A percentile compares a stretch with the other conserved stretches of the same genome.
Conservation (phyloP, 768 basidiomycete species). For the Collybia sordida region DNA sequence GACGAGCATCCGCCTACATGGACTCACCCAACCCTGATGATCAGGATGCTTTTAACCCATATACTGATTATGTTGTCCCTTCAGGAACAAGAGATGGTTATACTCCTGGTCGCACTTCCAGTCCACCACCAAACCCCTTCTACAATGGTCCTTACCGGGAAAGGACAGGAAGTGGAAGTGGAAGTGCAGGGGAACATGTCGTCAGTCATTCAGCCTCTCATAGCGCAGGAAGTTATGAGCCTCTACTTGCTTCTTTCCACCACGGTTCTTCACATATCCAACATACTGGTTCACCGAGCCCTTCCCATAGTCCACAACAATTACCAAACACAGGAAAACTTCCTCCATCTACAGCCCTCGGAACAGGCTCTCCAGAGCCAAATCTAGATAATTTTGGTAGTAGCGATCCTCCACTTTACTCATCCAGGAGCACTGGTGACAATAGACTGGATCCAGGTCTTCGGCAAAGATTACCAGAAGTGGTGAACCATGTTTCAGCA, state of each 20-base stretch:
- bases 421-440: slow-evolving; percentile 34
- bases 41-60: slow-evolving; percentile 48
- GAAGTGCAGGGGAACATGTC: slow-evolving; percentile 24
- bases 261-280: slow-evolving; percentile 22
- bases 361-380: slow-evolving; percentile 11
- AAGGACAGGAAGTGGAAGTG: slow-evolving; percentile 28
- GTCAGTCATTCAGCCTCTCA: slow-evolving; percentile 43
- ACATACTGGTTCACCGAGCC: slow-evolving; percentile 23
- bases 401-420: slow-evolving; percentile 31
- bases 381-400: slow-evolving; percentile 15
- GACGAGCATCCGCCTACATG: slow-evolving; percentile 35
- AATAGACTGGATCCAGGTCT: slow-evolving; percentile 46
- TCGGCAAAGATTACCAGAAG: slow-evolving; percentile 29
- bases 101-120: slow-evolving; percentile 43
- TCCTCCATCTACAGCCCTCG: slow-evolving; percentile 8
- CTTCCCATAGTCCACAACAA: slow-evolving; percentile 33
- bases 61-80: slow-evolving; percentile 42
- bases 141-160: slow-evolving; percentile 28
- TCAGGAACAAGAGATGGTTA: slow-evolving; percentile 37
- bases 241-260: slow-evolving; percentile 49
- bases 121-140: slow-evolving; percentile 40
- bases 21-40: slow-evolving; percentile 36
- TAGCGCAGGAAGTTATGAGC: slow-evolving; percentile 60
- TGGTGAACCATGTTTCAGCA: slow-evolving; percentile 25
- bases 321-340: slow-evolving; percentile 19